Evolutionary conservation across 176 grass and related monocot genomes (phyloP).

Genomic region (Carex scoparia): DNA sequence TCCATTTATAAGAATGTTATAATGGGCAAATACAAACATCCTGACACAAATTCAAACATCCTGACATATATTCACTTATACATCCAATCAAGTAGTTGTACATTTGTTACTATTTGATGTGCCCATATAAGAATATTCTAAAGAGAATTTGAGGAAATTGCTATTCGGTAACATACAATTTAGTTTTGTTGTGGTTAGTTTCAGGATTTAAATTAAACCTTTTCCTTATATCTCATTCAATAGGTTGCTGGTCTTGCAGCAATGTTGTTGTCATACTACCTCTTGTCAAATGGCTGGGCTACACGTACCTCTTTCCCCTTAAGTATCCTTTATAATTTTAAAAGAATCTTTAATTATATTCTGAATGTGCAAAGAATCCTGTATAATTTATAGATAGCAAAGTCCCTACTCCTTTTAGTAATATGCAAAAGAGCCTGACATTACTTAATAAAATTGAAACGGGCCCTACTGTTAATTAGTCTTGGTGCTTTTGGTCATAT

Average conservation of each 20-base stretch:
- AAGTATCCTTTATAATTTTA: conserved; percentile 56
- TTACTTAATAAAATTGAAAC: background rate
- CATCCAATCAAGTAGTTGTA: background rate
- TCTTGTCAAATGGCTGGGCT: conserved; percentile 85
- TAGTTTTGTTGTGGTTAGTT: background rate
- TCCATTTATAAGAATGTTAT: conserved; percentile 17
- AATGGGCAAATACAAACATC: background rate
- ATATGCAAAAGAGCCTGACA: background rate
- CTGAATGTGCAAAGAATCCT: background rate
- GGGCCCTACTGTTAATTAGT: background rate
- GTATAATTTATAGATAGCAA: background rate
- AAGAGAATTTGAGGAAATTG: conserved; percentile 2
- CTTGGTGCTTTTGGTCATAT: background rate
- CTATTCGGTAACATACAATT: conserved; percentile 6
- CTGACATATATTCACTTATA: background rate
- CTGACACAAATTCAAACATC: background rate
- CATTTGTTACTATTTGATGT: background rate
- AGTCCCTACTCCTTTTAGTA: background rate
- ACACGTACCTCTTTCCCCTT: conserved; percentile 75
- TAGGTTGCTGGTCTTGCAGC: conserved; percentile 86
- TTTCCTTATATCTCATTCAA: background rate
- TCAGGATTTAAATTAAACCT: background rate
- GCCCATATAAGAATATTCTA: background rate
- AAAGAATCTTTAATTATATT: conserved; percentile 14
- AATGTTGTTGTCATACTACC: conserved; percentile 91